phyloP scores from a whole-genome alignment of 768 basidiomycete genomes.

The Mycena galericulata region DNA sequence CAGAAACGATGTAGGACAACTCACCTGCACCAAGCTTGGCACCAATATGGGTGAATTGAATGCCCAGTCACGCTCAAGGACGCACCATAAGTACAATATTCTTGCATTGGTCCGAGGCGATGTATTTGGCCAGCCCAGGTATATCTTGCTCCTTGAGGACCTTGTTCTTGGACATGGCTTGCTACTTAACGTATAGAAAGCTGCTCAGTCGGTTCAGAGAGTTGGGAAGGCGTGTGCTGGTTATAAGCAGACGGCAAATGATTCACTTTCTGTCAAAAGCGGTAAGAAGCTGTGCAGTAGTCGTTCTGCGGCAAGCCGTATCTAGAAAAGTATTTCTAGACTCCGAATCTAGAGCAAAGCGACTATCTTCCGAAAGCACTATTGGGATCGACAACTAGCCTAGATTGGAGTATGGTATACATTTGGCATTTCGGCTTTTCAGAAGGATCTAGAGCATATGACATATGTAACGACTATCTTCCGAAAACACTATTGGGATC shows the following conservation, averaged over 20 bases:
- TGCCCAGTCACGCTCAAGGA: constrained; percentile 11
- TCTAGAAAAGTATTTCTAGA: too few species aligned
- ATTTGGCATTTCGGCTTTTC: too few species aligned
- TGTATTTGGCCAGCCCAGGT: constrained; percentile 69
- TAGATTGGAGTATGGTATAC: too few species aligned
- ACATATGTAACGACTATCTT: too few species aligned
- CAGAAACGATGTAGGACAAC: constrained; percentile 24
- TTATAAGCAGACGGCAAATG: constrained; percentile 4
- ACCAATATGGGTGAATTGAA: constrained; percentile 7
- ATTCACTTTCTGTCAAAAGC: constrained; percentile 13
- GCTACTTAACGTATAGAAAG: neutral
- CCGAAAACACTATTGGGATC: too few species aligned
- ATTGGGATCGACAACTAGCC: too few species aligned
- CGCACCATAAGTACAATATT: constrained; percentile 82
- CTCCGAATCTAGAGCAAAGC: too few species aligned
- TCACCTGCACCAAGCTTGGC: constrained; percentile 76
- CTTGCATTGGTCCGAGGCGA: constrained; percentile 74
- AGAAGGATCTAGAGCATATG: too few species aligned
- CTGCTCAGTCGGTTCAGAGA: constrained; percentile 9
- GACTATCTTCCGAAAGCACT: too few species aligned
- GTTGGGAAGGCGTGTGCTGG: neutral
- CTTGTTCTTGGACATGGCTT: constrained; percentile 28
- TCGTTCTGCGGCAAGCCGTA: too few species aligned
- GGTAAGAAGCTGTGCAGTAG: neutral
- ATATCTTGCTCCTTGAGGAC: constrained; percentile 44